Evolutionary conservation across 2,329 filamentous ascomycete genomes (phyloP).

Genomic region (Penicillium janthinellum): DNA sequence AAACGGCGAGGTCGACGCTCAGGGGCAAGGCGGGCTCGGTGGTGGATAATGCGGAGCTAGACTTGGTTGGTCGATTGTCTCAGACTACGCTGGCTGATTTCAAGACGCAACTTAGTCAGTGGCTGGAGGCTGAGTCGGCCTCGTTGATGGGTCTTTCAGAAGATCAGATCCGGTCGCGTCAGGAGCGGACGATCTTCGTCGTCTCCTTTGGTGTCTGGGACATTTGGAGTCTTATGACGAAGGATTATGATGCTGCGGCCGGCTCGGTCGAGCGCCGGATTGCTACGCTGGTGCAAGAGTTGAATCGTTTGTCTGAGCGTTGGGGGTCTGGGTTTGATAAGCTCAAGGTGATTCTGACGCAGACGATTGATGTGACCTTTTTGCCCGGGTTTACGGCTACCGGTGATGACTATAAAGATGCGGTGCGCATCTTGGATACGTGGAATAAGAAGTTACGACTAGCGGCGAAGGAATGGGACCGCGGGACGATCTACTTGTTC

Average conservation of each 20-base stretch:
- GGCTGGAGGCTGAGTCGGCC: constrained; percentile 37
- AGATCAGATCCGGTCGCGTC: constrained; percentile 27
- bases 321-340: constrained; percentile 28
- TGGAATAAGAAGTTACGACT: constrained; percentile 40
- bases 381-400: constrained; percentile 37
- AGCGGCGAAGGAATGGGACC: constrained; percentile 35
- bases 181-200: constrained; percentile 38
- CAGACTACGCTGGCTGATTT: constrained; percentile 38
- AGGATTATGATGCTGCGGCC: constrained; percentile 29
- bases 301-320: constrained; percentile 33
- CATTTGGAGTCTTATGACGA: constrained; percentile 38
- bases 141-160: constrained; percentile 22
- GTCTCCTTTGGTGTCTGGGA: constrained; percentile 46
- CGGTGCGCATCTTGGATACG: constrained; percentile 34
- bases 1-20: constrained; percentile 30
- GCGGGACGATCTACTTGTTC: constrained; percentile 41
- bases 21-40: constrained; percentile 33
- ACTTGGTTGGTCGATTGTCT: constrained; percentile 27
- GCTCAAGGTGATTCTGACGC: constrained; percentile 41
- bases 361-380: constrained; percentile 44
- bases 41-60: constrained; percentile 38
- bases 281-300: constrained; percentile 35
- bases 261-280: constrained; percentile 35
- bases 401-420: constrained; percentile 36
- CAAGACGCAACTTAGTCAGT: constrained; percentile 39